Conservation (phyloP, 192 early-diverging fungal genomes). For the Backusella parvicylindrica region DNA sequence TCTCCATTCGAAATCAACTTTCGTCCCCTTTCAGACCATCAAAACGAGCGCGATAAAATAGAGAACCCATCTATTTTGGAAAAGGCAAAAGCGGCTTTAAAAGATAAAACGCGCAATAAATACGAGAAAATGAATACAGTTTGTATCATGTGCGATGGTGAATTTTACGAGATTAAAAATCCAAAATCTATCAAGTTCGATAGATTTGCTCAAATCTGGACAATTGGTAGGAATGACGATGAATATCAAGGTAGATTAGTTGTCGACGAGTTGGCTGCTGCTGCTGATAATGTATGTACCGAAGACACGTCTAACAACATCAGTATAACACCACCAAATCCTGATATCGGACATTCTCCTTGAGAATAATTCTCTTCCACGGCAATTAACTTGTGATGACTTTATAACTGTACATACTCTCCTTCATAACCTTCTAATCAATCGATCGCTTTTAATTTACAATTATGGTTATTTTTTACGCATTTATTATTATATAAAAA, state of each 20-base stretch:
- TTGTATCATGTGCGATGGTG: constrained; percentile 75
- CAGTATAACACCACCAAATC: background rate
- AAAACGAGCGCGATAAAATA: constrained; percentile 22
- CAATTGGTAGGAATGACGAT: constrained; percentile 44
- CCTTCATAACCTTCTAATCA: background rate
- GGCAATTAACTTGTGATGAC: background rate
- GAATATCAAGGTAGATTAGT: constrained; percentile 22
- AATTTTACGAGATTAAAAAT: constrained; percentile 67
- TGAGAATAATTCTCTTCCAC: background rate
- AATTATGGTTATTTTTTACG: background rate
- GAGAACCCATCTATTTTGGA: constrained; percentile 20
- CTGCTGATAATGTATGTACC: background rate
- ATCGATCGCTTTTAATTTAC: background rate
- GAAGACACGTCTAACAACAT: background rate
- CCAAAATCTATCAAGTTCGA: constrained; percentile 56
- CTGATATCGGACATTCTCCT: background rate
- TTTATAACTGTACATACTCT: background rate
- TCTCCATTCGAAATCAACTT: constrained; percentile 55
- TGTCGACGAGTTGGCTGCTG: constrained; percentile 15
- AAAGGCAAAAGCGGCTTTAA: constrained; percentile 11
- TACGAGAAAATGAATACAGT: constrained; percentile 42
- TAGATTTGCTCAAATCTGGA: constrained; percentile 65
- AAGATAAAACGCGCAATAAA: constrained; percentile 16
- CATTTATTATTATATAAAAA: no score
- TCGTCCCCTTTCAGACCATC: constrained; percentile 27